These are phyloP conservation scores for Rhinocladiella similis DNA, from an alignment of 2,329 filamentous ascomycete genomes.

Conservation along the genomic window DNA sequence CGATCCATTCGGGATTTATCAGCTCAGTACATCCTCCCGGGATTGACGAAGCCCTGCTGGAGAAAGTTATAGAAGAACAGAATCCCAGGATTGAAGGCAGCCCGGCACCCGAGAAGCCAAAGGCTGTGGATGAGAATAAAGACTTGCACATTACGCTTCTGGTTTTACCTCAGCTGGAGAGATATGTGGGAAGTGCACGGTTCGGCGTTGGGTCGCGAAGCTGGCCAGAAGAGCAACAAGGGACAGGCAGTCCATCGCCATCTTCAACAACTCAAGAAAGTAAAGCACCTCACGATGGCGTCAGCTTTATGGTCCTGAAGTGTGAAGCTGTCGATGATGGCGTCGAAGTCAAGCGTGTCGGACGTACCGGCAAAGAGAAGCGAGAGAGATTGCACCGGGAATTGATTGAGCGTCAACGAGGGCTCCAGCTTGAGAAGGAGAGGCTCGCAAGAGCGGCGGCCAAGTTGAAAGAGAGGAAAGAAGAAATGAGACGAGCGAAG, in stretches of 20 bases:
- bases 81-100: constrained; percentile 52
- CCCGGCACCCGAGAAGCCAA: constrained; percentile 37
- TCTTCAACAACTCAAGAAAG: neutral
- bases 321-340: constrained; percentile 83
- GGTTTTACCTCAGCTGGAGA: constrained; percentile 75
- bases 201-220: constrained; percentile 80
- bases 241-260: neutral
- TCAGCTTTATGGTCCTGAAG: constrained; percentile 82
- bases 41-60: constrained; percentile 68
- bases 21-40: constrained; percentile 82
- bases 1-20: constrained; percentile 91
- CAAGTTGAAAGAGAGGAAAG: neutral
- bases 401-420: constrained; percentile 29
- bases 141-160: constrained; percentile 87
- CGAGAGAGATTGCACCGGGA: constrained; percentile 50
- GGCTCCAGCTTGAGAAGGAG: constrained; percentile 23
- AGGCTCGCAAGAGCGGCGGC: constrained; percentile 8
- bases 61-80: constrained; percentile 51
- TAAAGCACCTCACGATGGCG: constrained; percentile 73
- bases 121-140: constrained; percentile 61
- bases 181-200: constrained; percentile 72
- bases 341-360: constrained; percentile 45
- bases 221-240: constrained; percentile 50
- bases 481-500: neutral
- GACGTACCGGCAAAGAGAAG: constrained; percentile 47